Evolutionary conservation across 2,329 filamentous ascomycete genomes (phyloP).

Genomic region (Claviceps spartinae): DNA sequence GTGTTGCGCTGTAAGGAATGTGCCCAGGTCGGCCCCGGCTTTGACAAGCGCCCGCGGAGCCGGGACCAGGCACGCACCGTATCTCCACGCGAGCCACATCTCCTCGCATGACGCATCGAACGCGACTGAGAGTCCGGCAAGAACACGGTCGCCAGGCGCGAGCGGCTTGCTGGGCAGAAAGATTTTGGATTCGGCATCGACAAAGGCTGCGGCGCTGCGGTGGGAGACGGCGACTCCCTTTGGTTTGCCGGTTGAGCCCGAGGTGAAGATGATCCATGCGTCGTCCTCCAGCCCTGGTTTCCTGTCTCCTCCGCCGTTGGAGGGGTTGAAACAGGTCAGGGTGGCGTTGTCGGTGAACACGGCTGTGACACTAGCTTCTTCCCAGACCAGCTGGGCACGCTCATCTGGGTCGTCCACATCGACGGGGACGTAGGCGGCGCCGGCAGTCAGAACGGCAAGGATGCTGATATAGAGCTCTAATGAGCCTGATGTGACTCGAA

Average conservation of each 20-base stretch:
- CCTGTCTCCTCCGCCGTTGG: background rate
- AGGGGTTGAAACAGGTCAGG: slow-evolving; percentile 4
- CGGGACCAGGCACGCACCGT: slow-evolving; percentile 11
- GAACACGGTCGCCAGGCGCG: slow-evolving; percentile 11
- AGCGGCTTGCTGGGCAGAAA: slow-evolving; percentile 10
- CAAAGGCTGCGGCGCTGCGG: slow-evolving; percentile 13
- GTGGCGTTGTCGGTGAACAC: slow-evolving; percentile 9
- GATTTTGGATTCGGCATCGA: slow-evolving; percentile 11
- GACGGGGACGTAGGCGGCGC: slow-evolving; percentile 12
- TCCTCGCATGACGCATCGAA: slow-evolving; percentile 14
- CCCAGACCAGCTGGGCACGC: slow-evolving; percentile 10
- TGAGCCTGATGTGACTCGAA: slow-evolving; percentile 10
- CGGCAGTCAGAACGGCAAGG: slow-evolving; percentile 9
- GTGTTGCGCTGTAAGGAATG: slow-evolving; percentile 9
- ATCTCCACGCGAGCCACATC: slow-evolving; percentile 13
- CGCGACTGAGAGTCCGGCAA: slow-evolving; percentile 11
- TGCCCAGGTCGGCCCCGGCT: slow-evolving; percentile 10
- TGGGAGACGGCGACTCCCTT: slow-evolving; percentile 14
- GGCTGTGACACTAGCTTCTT: slow-evolving; percentile 8
- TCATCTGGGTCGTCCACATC: slow-evolving; percentile 12
- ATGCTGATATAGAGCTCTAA: slow-evolving; percentile 10
- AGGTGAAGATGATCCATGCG: slow-evolving; percentile 15
- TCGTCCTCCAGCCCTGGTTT: slow-evolving; percentile 8
- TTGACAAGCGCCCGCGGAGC: slow-evolving; percentile 11
- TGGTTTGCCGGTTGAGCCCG: slow-evolving; percentile 12